Evolutionary conservation across 306 rosid genomes (phyloP).

Genomic region (Oxytropis ochrocephala): DNA sequence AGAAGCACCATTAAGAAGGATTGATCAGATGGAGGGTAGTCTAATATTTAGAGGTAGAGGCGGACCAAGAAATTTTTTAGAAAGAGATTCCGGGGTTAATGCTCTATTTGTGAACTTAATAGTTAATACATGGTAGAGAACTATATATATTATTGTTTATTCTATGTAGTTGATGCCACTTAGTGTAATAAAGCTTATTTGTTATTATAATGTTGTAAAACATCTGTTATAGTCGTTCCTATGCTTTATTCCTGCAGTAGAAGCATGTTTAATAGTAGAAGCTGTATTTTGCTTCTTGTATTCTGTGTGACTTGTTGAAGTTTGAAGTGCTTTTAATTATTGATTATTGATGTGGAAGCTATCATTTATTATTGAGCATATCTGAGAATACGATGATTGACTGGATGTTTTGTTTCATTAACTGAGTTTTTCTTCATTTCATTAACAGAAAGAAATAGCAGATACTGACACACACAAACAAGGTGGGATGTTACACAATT

Average conservation of each 20-base stretch:
- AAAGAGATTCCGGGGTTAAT: background rate
- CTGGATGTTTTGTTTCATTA: conserved; percentile 12
- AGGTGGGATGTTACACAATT: conserved; percentile 34
- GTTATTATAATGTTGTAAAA: background rate
- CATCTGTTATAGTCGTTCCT: background rate
- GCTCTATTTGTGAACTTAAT: background rate
- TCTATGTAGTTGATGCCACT: background rate
- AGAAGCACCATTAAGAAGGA: background rate
- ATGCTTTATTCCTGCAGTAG: conserved; percentile 2
- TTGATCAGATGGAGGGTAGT: background rate
- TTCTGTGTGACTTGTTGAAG: background rate
- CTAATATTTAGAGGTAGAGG: background rate
- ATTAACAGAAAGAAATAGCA: conserved; percentile 57
- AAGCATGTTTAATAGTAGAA: background rate
- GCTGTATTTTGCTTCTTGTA: background rate
- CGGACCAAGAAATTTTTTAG: background rate
- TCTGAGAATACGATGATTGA: background rate
- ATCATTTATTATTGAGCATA: background rate
- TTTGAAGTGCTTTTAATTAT: background rate
- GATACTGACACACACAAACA: conserved; percentile 45
- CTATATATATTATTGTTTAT: background rate
- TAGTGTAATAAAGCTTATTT: background rate
- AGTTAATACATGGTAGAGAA: background rate
- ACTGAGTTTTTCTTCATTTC: conserved; percentile 1
- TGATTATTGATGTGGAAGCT: conserved; percentile 4